A percentile compares a stretch with the other conserved stretches of the same genome.
phyloP scores from a whole-genome alignment of 345 rosid species.

The Rhodamnia argentea region DNA sequence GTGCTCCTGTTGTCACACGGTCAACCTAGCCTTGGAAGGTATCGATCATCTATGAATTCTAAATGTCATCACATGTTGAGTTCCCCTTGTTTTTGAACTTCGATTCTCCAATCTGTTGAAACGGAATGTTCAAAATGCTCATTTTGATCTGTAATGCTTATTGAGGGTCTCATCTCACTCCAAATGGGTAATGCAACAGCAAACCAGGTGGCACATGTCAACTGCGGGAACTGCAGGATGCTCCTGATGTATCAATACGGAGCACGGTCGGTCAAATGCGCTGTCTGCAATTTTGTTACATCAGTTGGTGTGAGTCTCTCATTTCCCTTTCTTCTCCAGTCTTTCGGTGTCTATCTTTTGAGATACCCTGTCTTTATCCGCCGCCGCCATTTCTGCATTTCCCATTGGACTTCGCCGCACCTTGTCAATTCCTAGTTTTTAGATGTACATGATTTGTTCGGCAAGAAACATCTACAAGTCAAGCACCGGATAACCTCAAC shows the following conservation, averaged over 20 bases:
- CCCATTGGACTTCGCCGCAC: no score
- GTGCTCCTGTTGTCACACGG: constrained; percentile 95
- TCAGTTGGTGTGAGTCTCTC: constrained; percentile 63
- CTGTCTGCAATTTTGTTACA: constrained; percentile 87
- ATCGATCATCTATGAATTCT: background rate
- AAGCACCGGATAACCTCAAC: background rate
- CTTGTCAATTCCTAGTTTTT: background rate
- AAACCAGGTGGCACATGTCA: constrained; percentile 92
- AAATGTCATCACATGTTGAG: background rate
- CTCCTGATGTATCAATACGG: constrained; percentile 93
- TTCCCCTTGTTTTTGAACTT: background rate
- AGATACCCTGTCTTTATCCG: background rate
- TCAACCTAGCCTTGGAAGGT: constrained; percentile 92
- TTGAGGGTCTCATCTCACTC: background rate
- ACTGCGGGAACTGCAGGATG: constrained; percentile 94
- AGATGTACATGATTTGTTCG: background rate
- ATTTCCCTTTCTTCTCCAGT: background rate
- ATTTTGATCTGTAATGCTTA: background rate
- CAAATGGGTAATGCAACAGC: constrained; percentile 28
- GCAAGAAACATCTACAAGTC: background rate
- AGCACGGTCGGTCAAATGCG: constrained; percentile 88
- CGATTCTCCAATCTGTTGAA: background rate
- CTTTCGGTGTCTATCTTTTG: background rate
- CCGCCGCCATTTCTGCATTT: background rate
- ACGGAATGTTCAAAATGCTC: background rate